These are phyloP conservation scores for Petunia axillaris DNA, from an alignment of 257 asterid genomes.

Conservation along the genomic window DNA sequence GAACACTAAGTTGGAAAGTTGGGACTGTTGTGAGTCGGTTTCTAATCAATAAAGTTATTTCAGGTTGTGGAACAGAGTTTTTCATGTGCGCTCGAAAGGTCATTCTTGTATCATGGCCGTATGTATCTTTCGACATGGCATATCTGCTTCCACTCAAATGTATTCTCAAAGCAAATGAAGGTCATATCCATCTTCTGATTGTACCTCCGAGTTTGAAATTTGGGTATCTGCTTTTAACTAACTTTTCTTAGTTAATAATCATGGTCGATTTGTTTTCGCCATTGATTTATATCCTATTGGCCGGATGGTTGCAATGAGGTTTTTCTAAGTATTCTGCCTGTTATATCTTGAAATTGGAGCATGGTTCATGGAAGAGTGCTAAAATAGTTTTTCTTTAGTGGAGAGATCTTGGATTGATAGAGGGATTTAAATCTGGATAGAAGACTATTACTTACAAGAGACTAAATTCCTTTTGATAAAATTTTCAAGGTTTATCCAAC, in stretches of 20 bases:
- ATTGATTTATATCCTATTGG: not conserved
- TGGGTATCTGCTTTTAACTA: not conserved
- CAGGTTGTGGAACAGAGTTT: slow-evolving; percentile 93
- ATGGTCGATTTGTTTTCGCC: not conserved
- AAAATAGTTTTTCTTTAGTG: not conserved
- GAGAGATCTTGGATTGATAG: not conserved
- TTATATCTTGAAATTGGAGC: not conserved
- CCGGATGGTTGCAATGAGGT: not conserved
- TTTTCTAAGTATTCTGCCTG: not conserved
- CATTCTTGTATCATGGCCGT: slow-evolving; percentile 92
- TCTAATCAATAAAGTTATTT: slow-evolving; percentile 23
- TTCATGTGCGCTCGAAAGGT: slow-evolving; percentile 95
- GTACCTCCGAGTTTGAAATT: slow-evolving; percentile 10
- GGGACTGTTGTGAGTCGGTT: not conserved
- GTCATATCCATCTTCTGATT: slow-evolving; percentile 34
- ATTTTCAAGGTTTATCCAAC: not conserved
- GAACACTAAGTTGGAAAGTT: not conserved
- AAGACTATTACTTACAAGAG: not conserved
- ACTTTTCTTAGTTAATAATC: not conserved
- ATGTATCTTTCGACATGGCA: slow-evolving; percentile 84
- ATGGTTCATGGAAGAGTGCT: not conserved
- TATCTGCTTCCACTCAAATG: slow-evolving; percentile 93
- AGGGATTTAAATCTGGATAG: not conserved
- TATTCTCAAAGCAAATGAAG: slow-evolving; percentile 94
- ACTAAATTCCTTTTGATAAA: not conserved